Base-by-base conservation (phyloP, 805 yeast genomes). In the Saccharomycopsis sp. region DNA sequence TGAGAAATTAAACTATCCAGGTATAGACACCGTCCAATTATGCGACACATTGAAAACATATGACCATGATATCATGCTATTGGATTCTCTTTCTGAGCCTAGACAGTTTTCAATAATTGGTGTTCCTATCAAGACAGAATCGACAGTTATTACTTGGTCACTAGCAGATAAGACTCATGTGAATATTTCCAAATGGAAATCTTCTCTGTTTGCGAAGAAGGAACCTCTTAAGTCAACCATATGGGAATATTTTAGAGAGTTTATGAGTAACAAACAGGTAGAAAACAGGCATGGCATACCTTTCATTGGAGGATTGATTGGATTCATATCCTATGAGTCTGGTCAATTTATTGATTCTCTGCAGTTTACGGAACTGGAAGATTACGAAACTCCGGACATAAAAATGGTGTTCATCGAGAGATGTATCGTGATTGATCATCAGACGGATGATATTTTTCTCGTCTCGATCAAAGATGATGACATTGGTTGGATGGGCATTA, bases 51-150 rank as follows among this genome's bases (percentile, higher is more conserved):
- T 75, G 1, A 62, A 69, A 3, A 64, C 73, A 35, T 2, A 41
- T 8, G 44, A 35, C 35, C n/a, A 56, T 24, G 82, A 86, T 58
- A 80, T 87, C 64, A 69, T 87, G 2, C 70, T 88, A 2, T 75
- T 90, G 44, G 86, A 89, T 66, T 86, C 96, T 42, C 96, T 96
- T 0, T 80, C 96, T 0, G 68, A 77, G 1, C 96, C 97, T 0
- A 97, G 98, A 0, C 78, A 83, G 59, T 90, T 96, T 93, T 84
- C 96, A 0, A 84, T 94, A 3, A 44, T 94, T 57, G 97, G 96
- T 0, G 64, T 90, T 0, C 92, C 92, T 0, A 73, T 75, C 2
- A 55, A 34, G 0, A 70, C 67, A 9, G 65, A 71, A 38, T 75
- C 84, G 1, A 17, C 22, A 3, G 62, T 47, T 19, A 59, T 63